Evolutionary conservation across 345 rosid species (phyloP), one percentile per base, ranked within the genome.

Genomic region (Arabis alpina): DNA sequence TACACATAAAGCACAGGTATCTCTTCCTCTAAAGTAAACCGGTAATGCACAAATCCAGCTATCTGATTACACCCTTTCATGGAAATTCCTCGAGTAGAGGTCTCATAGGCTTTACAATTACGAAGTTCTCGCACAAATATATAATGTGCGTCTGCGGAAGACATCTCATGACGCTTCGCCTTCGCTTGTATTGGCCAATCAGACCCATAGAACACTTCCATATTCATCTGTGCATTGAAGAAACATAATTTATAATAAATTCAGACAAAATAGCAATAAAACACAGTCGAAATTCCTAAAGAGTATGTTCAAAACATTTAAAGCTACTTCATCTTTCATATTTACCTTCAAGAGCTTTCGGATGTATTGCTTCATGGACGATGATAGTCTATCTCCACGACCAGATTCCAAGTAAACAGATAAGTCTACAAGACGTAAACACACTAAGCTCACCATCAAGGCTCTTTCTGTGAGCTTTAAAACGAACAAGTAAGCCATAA

Each of bases 1-100:
- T 94, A 94, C 32, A 91, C 85, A 44, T 94, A 94, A 58, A 94
- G 85, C 34, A 91, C 95, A 3, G 93, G 91, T 32, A 89, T 68
- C 40, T 88, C 93, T 79, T 91, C 97, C 81, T 91, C 97, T 41
- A 91, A 45, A 27, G 88, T 81, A 76, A 94, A 91, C 15, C 95
- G 89, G 51, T 78, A 94, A 65, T 89, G 91, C 12, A 86, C 82
- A 74, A 94, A 94, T 15, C 97, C 99, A 68, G 82, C 90, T 40
- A 83, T 71, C 15, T 76, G 74, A 45, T 28, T 72, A 24, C 66
- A 64, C 42, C 55, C 73, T 68, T 64, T 73, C 61, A 24, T 37
- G 40, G 50, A 53, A 10, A 30, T 45, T 23, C 49, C 34, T 53
- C 42, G 53, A 23, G 61, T 53, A 15, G 81, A 40, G 24, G 50